Conservation (phyloP, 257 asterid species). For the Phtheirospermum japonicum region DNA sequence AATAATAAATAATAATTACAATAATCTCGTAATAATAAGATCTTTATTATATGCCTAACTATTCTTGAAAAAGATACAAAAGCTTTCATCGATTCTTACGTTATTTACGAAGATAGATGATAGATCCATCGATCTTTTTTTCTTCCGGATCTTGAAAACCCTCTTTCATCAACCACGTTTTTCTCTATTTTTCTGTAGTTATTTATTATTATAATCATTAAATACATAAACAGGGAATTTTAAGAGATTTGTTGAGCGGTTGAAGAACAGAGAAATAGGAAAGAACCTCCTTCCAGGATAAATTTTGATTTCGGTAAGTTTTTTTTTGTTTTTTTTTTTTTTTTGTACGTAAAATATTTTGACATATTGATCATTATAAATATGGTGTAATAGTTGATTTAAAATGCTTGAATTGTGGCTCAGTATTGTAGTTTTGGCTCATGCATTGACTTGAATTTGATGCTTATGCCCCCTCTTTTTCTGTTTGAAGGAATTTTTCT, state of each 20-base stretch:
- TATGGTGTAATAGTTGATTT: background rate
- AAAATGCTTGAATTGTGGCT: no score
- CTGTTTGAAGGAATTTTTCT: no score
- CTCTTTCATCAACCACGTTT: conserved; percentile 23
- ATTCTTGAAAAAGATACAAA: background rate
- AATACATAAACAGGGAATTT: background rate
- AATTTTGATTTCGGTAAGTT: conserved; percentile 32
- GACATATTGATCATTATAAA: background rate
- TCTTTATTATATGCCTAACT: no score
- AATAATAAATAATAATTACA: no score
- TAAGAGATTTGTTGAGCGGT: conserved; percentile 14
- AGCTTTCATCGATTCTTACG: background rate
- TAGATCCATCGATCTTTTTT: no score
- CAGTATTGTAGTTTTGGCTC: no score
- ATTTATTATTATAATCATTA: background rate
- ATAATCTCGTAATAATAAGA: background rate
- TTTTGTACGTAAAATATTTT: background rate
- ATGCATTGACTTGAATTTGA: background rate
- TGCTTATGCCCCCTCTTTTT: background rate
- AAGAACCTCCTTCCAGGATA: conserved; percentile 7
- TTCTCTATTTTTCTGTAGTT: background rate
- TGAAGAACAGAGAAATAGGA: conserved; percentile 26
- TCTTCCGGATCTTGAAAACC: conserved; percentile 25
- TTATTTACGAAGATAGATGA: no score
- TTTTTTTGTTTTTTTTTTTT: background rate